phyloP scores from a whole-genome alignment of 1,284 basidiomycete species.

The Cutaneotrichosporon cutaneum region DNA sequence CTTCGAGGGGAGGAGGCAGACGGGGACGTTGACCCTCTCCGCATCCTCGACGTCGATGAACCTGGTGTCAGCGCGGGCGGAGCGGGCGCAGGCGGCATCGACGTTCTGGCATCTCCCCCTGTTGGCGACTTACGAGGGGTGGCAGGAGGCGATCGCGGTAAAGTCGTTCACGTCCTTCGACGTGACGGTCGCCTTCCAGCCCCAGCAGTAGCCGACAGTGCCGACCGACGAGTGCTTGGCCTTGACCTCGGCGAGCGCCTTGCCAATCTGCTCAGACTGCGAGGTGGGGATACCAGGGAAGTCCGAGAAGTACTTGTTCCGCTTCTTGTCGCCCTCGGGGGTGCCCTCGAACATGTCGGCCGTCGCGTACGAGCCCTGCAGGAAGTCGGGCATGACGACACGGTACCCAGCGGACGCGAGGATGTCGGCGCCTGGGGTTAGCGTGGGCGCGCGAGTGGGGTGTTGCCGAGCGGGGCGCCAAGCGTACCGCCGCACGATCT shows the following conservation, averaged over 20 bases:
- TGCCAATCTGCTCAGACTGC: constrained; percentile 39
- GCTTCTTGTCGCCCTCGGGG: constrained; percentile 31
- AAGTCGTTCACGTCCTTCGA: constrained; percentile 30
- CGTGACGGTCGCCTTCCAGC: constrained; percentile 41
- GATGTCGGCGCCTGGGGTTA: constrained; percentile 48
- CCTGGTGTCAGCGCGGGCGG: constrained; percentile 24
- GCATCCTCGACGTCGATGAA: constrained; percentile 51
- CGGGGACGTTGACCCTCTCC: constrained; percentile 49
- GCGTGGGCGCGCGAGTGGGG: too few relatives aligned
- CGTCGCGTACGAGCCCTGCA: constrained; percentile 50
- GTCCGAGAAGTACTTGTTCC: constrained; percentile 37
- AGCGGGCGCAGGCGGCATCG: too few relatives aligned
- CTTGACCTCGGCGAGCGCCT: constrained; percentile 46
- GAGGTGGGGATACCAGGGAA: constrained; percentile 42
- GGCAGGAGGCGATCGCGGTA: constrained; percentile 39
- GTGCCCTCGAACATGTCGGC: constrained; percentile 41
- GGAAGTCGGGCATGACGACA: constrained; percentile 56
- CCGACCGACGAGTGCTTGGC: constrained; percentile 42
- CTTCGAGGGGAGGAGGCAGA: constrained; percentile 52
- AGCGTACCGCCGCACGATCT: too few relatives aligned
- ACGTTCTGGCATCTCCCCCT: too few relatives aligned
- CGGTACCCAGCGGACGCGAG: constrained; percentile 49
- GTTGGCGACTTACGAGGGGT: constrained; percentile 53
- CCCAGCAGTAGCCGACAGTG: constrained; percentile 54
- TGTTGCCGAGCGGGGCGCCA: too few relatives aligned